A percentile compares a stretch with the other conserved stretches of the same genome.
phyloP scores from a whole-genome alignment of 345 rosid species.

The Excoecaria cochinchinensis region DNA sequence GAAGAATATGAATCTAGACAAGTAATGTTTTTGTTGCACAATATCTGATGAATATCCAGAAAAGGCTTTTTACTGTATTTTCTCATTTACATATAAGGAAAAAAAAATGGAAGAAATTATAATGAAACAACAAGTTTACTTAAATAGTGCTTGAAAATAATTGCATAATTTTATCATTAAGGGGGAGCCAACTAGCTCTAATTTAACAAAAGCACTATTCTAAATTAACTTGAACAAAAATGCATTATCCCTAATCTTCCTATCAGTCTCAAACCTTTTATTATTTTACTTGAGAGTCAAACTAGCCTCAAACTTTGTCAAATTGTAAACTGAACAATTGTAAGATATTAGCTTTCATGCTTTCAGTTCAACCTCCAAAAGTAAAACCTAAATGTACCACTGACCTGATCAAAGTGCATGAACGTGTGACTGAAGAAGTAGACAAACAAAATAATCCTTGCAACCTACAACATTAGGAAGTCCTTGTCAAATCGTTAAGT shows the following conservation, averaged over 20 bases:
- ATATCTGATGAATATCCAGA: not conserved
- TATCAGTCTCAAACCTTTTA: not conserved
- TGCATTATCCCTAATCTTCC: not conserved
- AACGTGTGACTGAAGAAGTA: conserved; percentile 61
- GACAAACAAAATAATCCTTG: conserved; percentile 69
- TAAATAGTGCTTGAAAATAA: not conserved
- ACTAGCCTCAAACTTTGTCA: not conserved
- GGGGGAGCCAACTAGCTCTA: not conserved
- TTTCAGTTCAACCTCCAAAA: not conserved
- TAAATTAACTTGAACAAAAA: too few species aligned
- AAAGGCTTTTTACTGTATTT: not conserved
- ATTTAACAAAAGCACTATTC: not conserved
- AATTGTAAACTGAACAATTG: not conserved
- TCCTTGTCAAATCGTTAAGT: not conserved
- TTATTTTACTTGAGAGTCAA: not conserved
- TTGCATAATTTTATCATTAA: not conserved
- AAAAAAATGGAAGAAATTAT: not conserved
- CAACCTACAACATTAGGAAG: conserved; percentile 44
- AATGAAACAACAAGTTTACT: not conserved
- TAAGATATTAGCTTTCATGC: not conserved
- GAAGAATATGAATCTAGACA: not conserved
- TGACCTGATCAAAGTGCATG: conserved; percentile 71
- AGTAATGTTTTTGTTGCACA: not conserved
- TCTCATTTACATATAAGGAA: not conserved
- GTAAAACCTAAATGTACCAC: conserved; percentile 1